Conservation (phyloP, 257 asterid genomes). For the Mitragyna speciosa region DNA sequence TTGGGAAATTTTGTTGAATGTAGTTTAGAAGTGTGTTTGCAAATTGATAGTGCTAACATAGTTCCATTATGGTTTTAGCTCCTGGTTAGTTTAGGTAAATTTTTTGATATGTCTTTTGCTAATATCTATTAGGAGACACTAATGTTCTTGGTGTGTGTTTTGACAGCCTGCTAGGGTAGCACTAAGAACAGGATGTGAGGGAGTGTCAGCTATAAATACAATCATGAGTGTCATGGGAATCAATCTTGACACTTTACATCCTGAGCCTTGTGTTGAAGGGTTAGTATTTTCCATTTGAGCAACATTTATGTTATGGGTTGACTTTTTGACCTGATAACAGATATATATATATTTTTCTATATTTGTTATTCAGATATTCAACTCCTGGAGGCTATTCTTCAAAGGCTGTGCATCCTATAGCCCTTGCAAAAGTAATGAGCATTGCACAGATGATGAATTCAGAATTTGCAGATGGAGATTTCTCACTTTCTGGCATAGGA, state of each 20-base stretch:
- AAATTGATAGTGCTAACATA: not conserved
- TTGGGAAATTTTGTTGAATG: not conserved
- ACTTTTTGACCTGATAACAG: conserved; percentile 9
- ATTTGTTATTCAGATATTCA: conserved; percentile 55
- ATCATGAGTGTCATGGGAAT: conserved; percentile 99
- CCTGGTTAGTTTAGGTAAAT: not conserved
- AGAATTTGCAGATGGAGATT: conserved; percentile 59
- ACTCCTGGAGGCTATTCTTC: conserved; percentile 97
- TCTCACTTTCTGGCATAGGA: conserved; percentile 90
- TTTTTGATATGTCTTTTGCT: not conserved
- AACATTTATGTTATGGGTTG: not conserved
- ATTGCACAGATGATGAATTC: conserved; percentile 81
- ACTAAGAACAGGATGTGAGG: conserved; percentile 78
- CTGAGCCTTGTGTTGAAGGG: conserved; percentile 99
- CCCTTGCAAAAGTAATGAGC: conserved; percentile 95
- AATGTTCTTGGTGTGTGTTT: conserved; percentile 5
- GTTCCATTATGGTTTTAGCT: not conserved
- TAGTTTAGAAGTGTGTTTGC: not conserved
- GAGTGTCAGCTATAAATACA: conserved; percentile 89
- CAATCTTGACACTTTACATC: conserved; percentile 74
- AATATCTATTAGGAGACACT: not conserved
- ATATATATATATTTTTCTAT: conserved; percentile 2
- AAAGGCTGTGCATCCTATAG: conserved; percentile 98
- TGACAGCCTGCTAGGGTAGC: conserved; percentile 84
- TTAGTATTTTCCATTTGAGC: conserved; percentile 26